These are phyloP conservation scores for Pichia thaimueangensis DNA, from an alignment of 805 yeast genomes.

Conservation along the genomic window DNA sequence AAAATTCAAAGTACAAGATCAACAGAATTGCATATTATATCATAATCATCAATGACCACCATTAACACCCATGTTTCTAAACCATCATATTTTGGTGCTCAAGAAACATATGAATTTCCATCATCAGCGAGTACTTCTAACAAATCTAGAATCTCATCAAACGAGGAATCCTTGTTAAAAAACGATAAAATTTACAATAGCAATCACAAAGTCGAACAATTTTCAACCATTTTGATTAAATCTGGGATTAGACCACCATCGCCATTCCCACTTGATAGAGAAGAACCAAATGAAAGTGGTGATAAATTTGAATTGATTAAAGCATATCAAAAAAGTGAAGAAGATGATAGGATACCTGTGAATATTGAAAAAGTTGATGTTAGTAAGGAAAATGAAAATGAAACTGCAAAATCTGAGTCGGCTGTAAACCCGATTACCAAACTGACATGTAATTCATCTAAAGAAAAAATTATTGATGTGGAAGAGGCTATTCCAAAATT, in stretches of 20 bases:
- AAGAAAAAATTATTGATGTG: no score
- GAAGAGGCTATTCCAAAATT: no score
- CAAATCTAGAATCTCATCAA: no score
- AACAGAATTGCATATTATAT: no score
- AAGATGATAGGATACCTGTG: background rate
- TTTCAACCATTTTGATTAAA: conserved; percentile 15
- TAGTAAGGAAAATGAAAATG: background rate
- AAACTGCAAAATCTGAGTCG: background rate
- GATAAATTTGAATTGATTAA: background rate
- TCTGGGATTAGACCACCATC: conserved; percentile 13
- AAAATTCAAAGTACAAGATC: no score
- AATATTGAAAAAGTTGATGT: background rate
- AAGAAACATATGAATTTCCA: conserved; percentile 10
- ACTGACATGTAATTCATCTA: no score
- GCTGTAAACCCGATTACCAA: no score
- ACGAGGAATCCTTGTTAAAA: background rate
- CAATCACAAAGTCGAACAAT: conserved; percentile 7
- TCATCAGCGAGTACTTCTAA: background rate
- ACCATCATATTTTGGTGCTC: conserved; percentile 15
- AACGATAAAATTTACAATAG: background rate
- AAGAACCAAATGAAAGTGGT: background rate
- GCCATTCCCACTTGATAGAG: conserved; percentile 4
- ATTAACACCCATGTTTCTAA: conserved; percentile 7
- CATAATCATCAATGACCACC: background rate
- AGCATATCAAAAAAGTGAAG: background rate